Evolutionary conservation across 306 rosid genomes (phyloP), one percentile per base, ranked within the genome.

Genomic region (Quercus engelmannii): DNA sequence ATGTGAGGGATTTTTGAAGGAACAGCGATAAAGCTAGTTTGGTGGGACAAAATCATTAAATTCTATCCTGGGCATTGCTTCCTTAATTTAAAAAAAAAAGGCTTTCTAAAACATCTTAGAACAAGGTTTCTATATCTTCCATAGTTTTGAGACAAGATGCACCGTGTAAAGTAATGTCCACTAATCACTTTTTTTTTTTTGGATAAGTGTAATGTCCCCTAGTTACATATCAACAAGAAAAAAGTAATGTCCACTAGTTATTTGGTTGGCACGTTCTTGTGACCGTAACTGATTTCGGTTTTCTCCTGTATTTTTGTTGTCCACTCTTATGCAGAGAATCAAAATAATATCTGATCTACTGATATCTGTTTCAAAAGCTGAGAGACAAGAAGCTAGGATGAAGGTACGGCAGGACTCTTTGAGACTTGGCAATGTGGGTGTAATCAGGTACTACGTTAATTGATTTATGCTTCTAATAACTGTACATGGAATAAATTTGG

Each of bases 361-460:
- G 89, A 96, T 96, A 86, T 90, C 98, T 71, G 93, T 96, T 86
- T 96, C 99, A 55, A 93, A 96, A 77, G 90, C 98, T 58, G 97
- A 96, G 87, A 93, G 98, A 82, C 98, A 93, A 83, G 99, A 93
- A 83, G 97, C 99, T 69, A 93, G 99, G 85, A 77, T 96, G 86
- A 96, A 96, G 87, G 97, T 96, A 51, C 91, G 98, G 23, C 99
- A 96, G 77, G 99, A 96, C 80, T 93, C 99, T 25, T 83, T 96
- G 88, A 90, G 99, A 83, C 96, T 96, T 25, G 99, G 99, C 76
- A 96, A 93, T 83, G 98, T 96, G 82, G 99, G 99, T 80, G 92
- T 96, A 72, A 89, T 92, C 79, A 93, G 98, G 99, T 93, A 88
- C 67, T 80, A 41, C 30, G 21, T 51, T 67, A n/a, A 33, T 59